Evolutionary conservation across 2,329 filamentous ascomycete genomes (phyloP).

Genomic region (Trichoderma aggressivum): DNA sequence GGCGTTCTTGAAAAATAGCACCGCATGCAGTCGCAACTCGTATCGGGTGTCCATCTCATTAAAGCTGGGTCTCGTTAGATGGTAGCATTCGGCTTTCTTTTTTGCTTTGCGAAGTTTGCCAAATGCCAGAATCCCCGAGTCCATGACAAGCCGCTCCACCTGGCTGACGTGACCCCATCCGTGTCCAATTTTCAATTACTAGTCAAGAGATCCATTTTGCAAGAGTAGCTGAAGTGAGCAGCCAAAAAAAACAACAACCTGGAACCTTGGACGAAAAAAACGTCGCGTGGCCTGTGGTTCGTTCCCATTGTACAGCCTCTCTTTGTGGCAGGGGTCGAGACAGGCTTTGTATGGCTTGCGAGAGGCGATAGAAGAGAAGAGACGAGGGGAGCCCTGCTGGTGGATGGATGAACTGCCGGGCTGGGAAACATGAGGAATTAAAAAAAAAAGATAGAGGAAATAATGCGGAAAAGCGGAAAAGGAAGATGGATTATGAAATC

Average conservation of each 20-base stretch:
- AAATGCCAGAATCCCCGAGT: not conserved
- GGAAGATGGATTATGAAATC: not conserved
- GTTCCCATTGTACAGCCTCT: slow-evolving; percentile 9
- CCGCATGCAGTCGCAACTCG: not conserved
- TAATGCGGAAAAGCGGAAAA: not conserved
- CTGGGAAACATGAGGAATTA: not conserved
- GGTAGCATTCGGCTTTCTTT: not conserved
- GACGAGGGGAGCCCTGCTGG: not conserved
- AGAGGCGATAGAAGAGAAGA: not conserved
- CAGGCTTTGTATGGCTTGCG: not conserved
- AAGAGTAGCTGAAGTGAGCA: not conserved
- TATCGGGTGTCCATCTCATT: not conserved
- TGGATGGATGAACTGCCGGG: not conserved
- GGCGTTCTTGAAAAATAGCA: slow-evolving; percentile 7
- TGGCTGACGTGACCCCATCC: slow-evolving; percentile 7
- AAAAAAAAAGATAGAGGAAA: not conserved
- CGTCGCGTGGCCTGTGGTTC: slow-evolving; percentile 9
- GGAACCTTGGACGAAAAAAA: not conserved
- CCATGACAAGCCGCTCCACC: not conserved
- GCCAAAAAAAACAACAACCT: too few relatives aligned
- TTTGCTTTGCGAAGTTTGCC: not conserved
- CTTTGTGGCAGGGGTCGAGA: not conserved
- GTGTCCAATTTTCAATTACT: not conserved
- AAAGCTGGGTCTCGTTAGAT: not conserved
- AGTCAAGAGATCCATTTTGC: not conserved